A percentile compares a stretch with the other conserved stretches of the same genome.
Conservation (phyloP, 805 yeast species). For the Pichia heedii region DNA sequence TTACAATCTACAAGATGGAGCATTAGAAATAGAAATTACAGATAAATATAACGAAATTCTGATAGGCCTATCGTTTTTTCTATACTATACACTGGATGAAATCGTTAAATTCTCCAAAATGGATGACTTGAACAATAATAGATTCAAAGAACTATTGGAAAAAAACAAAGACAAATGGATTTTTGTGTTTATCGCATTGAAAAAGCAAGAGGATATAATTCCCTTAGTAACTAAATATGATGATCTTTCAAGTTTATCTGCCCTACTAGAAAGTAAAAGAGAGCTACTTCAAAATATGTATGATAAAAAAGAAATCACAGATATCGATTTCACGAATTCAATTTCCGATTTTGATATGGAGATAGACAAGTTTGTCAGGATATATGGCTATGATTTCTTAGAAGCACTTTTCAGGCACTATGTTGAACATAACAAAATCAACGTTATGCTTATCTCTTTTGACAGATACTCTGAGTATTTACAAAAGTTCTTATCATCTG, state of each 20-base stretch:
- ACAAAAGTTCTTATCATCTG: conserved; percentile 41
- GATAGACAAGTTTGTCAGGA: conserved; percentile 45
- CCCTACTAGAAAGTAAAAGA: conserved; percentile 38
- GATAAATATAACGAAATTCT: conserved; percentile 12
- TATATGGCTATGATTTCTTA: conserved; percentile 65
- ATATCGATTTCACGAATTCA: conserved; percentile 14
- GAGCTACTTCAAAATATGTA: conserved; percentile 22
- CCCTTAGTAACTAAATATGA: conserved; percentile 54
- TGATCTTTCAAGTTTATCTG: conserved; percentile 59
- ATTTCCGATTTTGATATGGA: conserved; percentile 13
- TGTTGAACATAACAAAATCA: conserved; percentile 41
- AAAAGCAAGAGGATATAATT: conserved; percentile 45
- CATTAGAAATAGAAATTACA: not conserved
- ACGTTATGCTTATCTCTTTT: conserved; percentile 47
- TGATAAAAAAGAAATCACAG: conserved; percentile 14
- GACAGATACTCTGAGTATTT: conserved; percentile 42
- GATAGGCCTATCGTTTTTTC: conserved; percentile 16
- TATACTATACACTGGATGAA: conserved; percentile 19
- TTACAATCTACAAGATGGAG: not conserved
- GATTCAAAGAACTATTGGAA: conserved; percentile 7
- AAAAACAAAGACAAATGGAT: conserved; percentile 44
- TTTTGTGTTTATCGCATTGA: conserved; percentile 40
- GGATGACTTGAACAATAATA: too few relatives aligned
- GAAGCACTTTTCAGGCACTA: conserved; percentile 50
- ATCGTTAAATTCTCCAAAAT: not conserved